phyloP scores from a whole-genome alignment of 129 eudicot genomes.

The Tanacetum coccineum region DNA sequence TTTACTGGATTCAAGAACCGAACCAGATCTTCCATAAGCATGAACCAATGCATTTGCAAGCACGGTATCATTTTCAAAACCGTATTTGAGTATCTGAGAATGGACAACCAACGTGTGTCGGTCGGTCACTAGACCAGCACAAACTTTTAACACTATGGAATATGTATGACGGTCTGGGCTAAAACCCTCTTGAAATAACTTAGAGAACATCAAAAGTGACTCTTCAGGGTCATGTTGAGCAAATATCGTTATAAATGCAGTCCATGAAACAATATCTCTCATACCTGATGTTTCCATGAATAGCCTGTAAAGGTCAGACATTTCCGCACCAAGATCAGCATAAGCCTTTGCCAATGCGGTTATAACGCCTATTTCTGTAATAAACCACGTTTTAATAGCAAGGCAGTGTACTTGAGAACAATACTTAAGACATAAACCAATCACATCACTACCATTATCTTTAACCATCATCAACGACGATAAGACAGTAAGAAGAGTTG shows the following conservation, averaged over 20 bases:
- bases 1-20: constrained; percentile 33
- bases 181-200: constrained; percentile 39
- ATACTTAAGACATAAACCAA: no score
- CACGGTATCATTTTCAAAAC: constrained; percentile 43
- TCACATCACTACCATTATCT: constrained; percentile 5
- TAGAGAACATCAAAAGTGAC: constrained; percentile 42
- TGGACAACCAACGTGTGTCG: constrained; percentile 47
- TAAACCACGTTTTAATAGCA: constrained; percentile 46
- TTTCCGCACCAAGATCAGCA: constrained; percentile 47
- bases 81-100: constrained; percentile 45
- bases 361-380: constrained; percentile 45
- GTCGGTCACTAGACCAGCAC: constrained; percentile 63
- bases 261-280: constrained; percentile 77
- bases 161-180: constrained; percentile 51
- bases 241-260: constrained; percentile 56
- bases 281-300: constrained; percentile 44
- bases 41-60: constrained; percentile 68
- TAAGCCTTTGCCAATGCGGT: constrained; percentile 69
- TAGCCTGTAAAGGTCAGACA: constrained; percentile 36
- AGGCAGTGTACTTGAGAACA: constrained; percentile 57
- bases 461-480: constrained; percentile 40
- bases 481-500: constrained; percentile 52
- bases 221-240: constrained; percentile 52
- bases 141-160: constrained; percentile 61
- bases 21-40: constrained; percentile 80